phyloP scores from a whole-genome alignment of 106 monocot genomes.

The Posidonia australis region DNA sequence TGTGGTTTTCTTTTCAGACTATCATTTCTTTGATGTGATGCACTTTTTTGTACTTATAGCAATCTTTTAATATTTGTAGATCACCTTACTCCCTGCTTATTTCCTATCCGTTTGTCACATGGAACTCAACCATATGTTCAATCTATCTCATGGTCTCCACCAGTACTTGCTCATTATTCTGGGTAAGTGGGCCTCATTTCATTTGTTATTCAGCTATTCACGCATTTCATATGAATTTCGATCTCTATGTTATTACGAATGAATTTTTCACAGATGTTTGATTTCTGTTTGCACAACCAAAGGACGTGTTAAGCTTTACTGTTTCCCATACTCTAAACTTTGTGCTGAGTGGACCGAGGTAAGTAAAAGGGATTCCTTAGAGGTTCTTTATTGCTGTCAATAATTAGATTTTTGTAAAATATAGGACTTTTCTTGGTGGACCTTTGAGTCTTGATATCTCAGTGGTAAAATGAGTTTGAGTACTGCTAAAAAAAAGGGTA shows the following conservation, averaged over 20 bases:
- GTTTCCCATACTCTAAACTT: conserved; percentile 65
- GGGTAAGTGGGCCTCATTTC: conserved; percentile 31
- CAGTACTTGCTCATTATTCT: conserved; percentile 58
- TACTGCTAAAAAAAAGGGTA: too few relatives aligned
- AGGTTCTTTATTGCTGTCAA: too few relatives aligned
- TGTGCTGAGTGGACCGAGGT: conserved; percentile 83
- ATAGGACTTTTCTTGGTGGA: too few relatives aligned
- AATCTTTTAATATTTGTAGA: conserved; percentile 32
- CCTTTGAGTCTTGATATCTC: too few relatives aligned
- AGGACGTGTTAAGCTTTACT: conserved; percentile 75
- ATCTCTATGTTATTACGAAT: background rate
- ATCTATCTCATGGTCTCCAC: conserved; percentile 92
- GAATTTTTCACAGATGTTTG: conserved; percentile 51
- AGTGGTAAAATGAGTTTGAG: too few relatives aligned
- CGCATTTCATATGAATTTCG: background rate
- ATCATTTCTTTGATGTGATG: background rate
- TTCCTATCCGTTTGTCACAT: conserved; percentile 51
- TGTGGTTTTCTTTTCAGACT: background rate
- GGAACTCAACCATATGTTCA: conserved; percentile 58
- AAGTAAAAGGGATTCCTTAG: background rate
- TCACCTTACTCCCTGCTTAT: conserved; percentile 34
- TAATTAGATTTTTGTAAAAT: too few relatives aligned
- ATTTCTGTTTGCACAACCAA: conserved; percentile 77
- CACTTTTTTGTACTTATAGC: background rate
- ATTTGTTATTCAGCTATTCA: background rate